phyloP scores from a whole-genome alignment of 1,284 basidiomycete genomes.

The Fomitopsis pinicola region DNA sequence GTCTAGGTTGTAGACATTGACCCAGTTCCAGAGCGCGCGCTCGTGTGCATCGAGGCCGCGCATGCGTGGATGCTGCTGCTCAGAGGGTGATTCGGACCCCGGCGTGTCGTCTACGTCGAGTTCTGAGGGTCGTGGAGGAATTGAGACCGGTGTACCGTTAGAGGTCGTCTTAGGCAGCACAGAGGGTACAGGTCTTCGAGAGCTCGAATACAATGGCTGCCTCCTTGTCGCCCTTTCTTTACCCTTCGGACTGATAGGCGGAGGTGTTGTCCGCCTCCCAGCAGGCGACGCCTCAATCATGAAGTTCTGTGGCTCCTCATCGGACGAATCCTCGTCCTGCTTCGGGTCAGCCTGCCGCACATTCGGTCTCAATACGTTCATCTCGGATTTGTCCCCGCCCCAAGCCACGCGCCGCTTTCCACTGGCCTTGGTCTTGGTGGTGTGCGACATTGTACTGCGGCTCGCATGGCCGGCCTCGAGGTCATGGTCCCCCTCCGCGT shows the following conservation, averaged over 20 bases:
- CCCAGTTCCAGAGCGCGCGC: slow-evolving; percentile 96
- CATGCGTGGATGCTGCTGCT: slow-evolving; percentile 41
- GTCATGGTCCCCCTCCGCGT: slow-evolving; percentile 41
- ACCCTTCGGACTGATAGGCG: slow-evolving; percentile 31
- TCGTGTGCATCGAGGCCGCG: slow-evolving; percentile 81
- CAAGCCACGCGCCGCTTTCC: slow-evolving; percentile 52
- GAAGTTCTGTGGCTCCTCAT: slow-evolving; percentile 79
- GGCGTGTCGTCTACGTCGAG: slow-evolving; percentile 36
- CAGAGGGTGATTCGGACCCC: slow-evolving; percentile 18
- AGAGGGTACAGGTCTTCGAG: slow-evolving; percentile 16
- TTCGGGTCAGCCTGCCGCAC: slow-evolving; percentile 56
- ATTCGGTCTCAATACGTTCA: slow-evolving; percentile 58
- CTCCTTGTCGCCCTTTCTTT: slow-evolving; percentile 29
- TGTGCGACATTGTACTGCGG: slow-evolving; percentile 21
- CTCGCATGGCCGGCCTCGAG: slow-evolving; percentile 44
- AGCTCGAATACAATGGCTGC: slow-evolving; percentile 22
- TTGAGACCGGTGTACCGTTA: slow-evolving; percentile 30
- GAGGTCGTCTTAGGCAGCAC: slow-evolving; percentile 31
- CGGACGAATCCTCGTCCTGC: slow-evolving; percentile 58
- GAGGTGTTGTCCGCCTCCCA: slow-evolving; percentile 29
- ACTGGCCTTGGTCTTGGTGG: slow-evolving; percentile 33
- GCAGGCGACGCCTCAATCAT: slow-evolving; percentile 63
- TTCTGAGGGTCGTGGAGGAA: slow-evolving; percentile 69
- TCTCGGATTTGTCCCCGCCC: slow-evolving; percentile 49
- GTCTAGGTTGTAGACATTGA: slow-evolving; percentile 96